Evolutionary conservation across 257 asterid species (phyloP), one percentile per base, ranked within the genome.

Genomic region (Ballota nigra): DNA sequence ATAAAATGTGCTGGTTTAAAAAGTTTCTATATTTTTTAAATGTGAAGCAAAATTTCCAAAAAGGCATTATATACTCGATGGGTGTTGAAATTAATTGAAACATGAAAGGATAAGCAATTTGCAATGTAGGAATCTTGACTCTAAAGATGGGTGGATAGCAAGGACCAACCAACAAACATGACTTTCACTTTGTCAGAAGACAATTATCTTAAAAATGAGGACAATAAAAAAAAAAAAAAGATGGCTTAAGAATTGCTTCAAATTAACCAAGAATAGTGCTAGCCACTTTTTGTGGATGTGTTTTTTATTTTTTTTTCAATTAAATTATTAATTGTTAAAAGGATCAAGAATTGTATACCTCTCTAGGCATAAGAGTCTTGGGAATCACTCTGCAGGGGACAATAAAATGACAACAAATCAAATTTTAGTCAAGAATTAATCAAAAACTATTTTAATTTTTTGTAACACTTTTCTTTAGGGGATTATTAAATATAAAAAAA

Each of bases 351-450:
- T 55, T 79, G 79, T 57, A 82, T 89, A 94, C 98, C 98, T 91
- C 98, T 86, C 85, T 85, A 77, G 98, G 98, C 98, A 93, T 93
- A 86, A 91, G 98, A 22, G 98, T 91, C 96, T 94, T 94, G 96
- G 98, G 98, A 89, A 94, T 94, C 77, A 94, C 97, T 86, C 98
- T 94, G 88, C 80, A 66, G 76, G 84, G 82, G 85, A 89, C 88
- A 88, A 82, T 69, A 86, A 86, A 81, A 90, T 64, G 97, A 88
- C 92, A 86, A 90, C 4, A 67, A 34, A 66, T 71, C 73, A 84
- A 71, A 4, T 78, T 45, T 84, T 76, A 84, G 51, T 63, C 34
- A 77, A 40, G 45, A 63, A 68, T 62, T 71, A 77, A 47, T 72
- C 28, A 9, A 53, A 68, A 36, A 34, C 8, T 20, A 15, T 11